phyloP scores from a whole-genome alignment of 768 basidiomycete species.

The Boletus coccyginus region DNA sequence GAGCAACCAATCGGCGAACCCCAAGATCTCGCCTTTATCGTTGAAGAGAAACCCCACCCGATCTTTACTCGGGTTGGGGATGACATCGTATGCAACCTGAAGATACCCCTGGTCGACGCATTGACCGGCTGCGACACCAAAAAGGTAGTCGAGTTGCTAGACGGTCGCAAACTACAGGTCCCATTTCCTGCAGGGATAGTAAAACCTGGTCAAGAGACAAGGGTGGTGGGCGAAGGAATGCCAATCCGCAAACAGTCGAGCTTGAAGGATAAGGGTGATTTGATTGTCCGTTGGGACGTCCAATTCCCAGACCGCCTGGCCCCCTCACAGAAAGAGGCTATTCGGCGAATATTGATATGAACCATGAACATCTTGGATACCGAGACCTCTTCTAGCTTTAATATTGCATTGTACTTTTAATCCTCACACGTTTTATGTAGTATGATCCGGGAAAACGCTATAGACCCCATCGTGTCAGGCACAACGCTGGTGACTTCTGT shows the following conservation, averaged over 20 bases:
- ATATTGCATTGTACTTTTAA: constrained; percentile 11
- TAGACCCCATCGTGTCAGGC: neutral
- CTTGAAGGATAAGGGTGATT: constrained; percentile 73
- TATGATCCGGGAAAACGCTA: neutral
- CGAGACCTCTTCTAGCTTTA: constrained; percentile 5
- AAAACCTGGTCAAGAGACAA: constrained; percentile 74
- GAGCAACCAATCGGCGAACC: constrained; percentile 63
- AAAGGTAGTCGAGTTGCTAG: constrained; percentile 64
- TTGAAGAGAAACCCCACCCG: constrained; percentile 92
- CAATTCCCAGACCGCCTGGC: constrained; percentile 80
- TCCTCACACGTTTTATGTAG: neutral
- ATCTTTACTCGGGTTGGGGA: constrained; percentile 78
- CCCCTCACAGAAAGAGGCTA: constrained; percentile 72
- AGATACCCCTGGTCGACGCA: constrained; percentile 81
- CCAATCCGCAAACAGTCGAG: constrained; percentile 80
- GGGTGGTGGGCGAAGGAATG: constrained; percentile 80
- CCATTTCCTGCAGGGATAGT: constrained; percentile 63
- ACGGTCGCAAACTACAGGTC: constrained; percentile 75
- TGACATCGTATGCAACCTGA: constrained; percentile 61
- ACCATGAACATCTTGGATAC: constrained; percentile 21
- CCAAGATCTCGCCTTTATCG: constrained; percentile 92
- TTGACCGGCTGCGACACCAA: constrained; percentile 59
- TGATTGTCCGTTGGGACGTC: constrained; percentile 81
- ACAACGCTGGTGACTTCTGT: neutral
- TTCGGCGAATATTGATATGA: constrained; percentile 63